These are phyloP conservation scores for Primulina tabacum DNA, from an alignment of 257 asterid species.

Conservation along the genomic window DNA sequence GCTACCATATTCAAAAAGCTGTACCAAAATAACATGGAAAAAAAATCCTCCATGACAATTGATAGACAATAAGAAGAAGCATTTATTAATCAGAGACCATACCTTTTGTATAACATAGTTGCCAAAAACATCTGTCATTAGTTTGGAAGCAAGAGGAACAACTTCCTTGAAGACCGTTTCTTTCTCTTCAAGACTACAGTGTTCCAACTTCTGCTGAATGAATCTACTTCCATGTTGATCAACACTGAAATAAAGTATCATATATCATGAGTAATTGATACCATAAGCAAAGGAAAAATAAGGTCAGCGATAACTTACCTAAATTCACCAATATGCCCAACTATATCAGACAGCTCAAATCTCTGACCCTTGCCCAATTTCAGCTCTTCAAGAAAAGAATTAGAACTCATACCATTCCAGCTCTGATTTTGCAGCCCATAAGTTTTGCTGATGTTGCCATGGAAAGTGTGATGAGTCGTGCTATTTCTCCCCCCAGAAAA, in stretches of 20 bases:
- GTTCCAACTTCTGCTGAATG: constrained; percentile 61
- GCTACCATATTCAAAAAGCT: constrained; percentile 58
- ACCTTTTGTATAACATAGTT: constrained; percentile 71
- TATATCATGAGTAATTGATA: constrained; percentile 8
- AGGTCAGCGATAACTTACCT: constrained; percentile 34
- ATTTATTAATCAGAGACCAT: constrained; percentile 2
- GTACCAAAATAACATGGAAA: constrained; percentile 17
- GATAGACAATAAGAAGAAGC: constrained; percentile 8
- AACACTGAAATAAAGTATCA: constrained; percentile 33
- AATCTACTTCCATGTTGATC: constrained; percentile 74
- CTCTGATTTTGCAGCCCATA: constrained; percentile 29
- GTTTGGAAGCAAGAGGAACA: constrained; percentile 49
- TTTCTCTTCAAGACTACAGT: constrained; percentile 51
- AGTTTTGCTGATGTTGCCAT: constrained; percentile 20
- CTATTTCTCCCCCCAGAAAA: constrained; percentile 27
- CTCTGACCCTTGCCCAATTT: constrained; percentile 56
- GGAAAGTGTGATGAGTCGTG: constrained; percentile 23
- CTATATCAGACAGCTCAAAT: constrained; percentile 48
- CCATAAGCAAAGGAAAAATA: constrained; percentile 7
- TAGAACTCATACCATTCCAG: constrained; percentile 27
- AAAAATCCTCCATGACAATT: background rate
- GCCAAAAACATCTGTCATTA: constrained; percentile 64
- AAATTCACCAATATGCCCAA: constrained; percentile 55
- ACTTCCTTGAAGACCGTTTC: constrained; percentile 50
- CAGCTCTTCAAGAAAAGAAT: constrained; percentile 55